Conservation (phyloP, 495 filamentous ascomycete species). For the Lindgomyces ingoldianus region DNA sequence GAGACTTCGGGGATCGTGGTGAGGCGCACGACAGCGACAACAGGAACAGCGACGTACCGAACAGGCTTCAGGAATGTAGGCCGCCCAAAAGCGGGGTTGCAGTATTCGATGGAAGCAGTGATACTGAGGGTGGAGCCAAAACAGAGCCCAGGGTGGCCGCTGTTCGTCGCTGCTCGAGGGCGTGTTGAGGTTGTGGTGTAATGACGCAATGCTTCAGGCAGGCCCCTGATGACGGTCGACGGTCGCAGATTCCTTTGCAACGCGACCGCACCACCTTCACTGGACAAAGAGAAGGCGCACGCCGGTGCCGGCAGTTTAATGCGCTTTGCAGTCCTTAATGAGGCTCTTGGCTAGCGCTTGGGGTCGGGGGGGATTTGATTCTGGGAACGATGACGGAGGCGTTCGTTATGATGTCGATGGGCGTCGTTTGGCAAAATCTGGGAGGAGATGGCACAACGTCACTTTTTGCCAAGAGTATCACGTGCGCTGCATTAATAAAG, state of each 20-base stretch:
- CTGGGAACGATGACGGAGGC: not conserved
- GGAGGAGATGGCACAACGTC: not conserved
- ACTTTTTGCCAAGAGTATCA: not conserved
- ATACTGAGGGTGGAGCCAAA: constrained; percentile 3
- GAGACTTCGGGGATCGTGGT: constrained; percentile 14
- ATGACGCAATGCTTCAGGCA: constrained; percentile 32
- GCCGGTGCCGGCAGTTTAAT: not conserved
- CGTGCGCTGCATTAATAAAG: not conserved
- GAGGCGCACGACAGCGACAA: constrained; percentile 9
- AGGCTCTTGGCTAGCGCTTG: constrained; percentile 26
- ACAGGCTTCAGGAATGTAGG: constrained; percentile 1
- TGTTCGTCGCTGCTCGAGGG: not conserved
- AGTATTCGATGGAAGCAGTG: not conserved
- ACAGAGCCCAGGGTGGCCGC: constrained; percentile 5
- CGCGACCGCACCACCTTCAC: not conserved
- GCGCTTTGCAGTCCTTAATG: not conserved
- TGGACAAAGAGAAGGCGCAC: constrained; percentile 15
- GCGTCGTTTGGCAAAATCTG: constrained; percentile 3
- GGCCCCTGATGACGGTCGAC: constrained; percentile 19
- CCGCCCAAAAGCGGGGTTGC: constrained; percentile 23
- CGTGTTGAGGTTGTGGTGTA: constrained; percentile 11
- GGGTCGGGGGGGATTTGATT: constrained; percentile 1
- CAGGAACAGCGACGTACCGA: constrained; percentile 22
- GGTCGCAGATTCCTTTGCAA: not conserved
- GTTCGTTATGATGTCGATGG: not conserved